Percentiles rank a stretch among this genome's conserved stretches.
Conservation (phyloP, 1,284 basidiomycete genomes). For the Cryptococcus floricola region DNA sequence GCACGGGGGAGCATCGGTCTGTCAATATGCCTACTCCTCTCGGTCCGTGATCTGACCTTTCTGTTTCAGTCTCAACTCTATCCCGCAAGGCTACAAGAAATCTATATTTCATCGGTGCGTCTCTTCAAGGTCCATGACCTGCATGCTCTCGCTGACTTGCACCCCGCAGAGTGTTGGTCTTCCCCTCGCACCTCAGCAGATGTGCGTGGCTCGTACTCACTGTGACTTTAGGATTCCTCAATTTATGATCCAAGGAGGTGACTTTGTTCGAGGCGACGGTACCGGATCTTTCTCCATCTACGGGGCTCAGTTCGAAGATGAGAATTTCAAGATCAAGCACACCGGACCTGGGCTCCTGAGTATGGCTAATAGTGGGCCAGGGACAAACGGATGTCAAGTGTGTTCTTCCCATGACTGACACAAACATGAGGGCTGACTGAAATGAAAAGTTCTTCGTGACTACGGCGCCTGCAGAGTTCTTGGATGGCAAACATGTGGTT, state of each 20-base stretch:
- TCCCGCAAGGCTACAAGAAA: constrained; percentile 84
- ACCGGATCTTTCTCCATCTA: constrained; percentile 94
- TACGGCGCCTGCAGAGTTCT: constrained; percentile 85
- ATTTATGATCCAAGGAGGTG: constrained; percentile 55
- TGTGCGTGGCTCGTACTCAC: background rate
- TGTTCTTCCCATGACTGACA: background rate
- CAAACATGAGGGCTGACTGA: background rate
- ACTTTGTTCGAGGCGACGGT: constrained; percentile 85
- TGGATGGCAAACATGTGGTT: constrained; percentile 91
- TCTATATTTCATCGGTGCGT: constrained; percentile 86
- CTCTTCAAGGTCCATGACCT: constrained; percentile 5
- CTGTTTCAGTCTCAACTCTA: constrained; percentile 64
- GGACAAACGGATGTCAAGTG: constrained; percentile 88
- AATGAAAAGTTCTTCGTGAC: constrained; percentile 86
- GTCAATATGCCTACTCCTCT: constrained; percentile 8
- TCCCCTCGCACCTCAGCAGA: background rate
- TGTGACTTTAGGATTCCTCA: constrained; percentile 49
- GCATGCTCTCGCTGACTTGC: background rate
- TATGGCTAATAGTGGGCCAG: constrained; percentile 90
- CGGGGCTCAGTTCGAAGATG: constrained; percentile 90
- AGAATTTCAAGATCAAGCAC: constrained; percentile 91
- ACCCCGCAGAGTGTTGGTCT: constrained; percentile 63
- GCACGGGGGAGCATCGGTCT: constrained; percentile 90
- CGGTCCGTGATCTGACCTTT: background rate
- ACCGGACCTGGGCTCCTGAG: constrained; percentile 75